Base-by-base conservation (phyloP, 129 eudicot species). In the Artemisia tridentata region DNA sequence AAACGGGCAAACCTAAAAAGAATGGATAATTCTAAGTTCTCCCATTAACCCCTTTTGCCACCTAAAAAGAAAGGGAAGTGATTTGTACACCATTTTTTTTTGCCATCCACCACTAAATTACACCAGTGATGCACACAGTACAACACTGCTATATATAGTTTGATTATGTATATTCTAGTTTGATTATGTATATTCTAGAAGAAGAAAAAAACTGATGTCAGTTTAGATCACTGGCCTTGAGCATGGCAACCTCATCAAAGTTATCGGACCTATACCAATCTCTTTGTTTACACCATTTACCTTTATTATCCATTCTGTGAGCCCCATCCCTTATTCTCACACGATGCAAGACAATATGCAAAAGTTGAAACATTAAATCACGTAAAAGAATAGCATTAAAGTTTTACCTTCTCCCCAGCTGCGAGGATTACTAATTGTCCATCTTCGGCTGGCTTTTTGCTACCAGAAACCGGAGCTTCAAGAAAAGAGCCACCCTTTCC, bases 361-460 rank as follows among this genome's bases (percentile, higher is more conserved):
- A 10, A 54, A 7, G 25, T 17, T 49, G 45, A 19, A 58, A 23
- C 8, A 7, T 51, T 27, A 68, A 25, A 27, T 51, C n/a, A 27
- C 49, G 9, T n/a, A 27, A 68, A 15, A 31, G 3, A 68, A 25
- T 9, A 29, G 12, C 31, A 38, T 53, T 1, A 14, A 20, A 13
- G 47, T 62, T 68, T 45, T 71, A 90, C 99, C 89, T 95, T 90
- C 41, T 85, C 95, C 52, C 99, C 99, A 41, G 97, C 97, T 65
- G 99, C 89, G 79, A 95, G 99, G 53, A 95, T 93, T 23, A 95
- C 88, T 62, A 95, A 71, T 71, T 93, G 98, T 75, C 99, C 99
- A 67, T 90, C 97, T 85, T 95, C 99, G 61, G 99, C 99, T 34
- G 97, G 99, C 56, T 95, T 90, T 84, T 95, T 95, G 88, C 99